A percentile compares a stretch with the other conserved stretches of the same genome.
Evolutionary conservation across 2,329 filamentous ascomycete species (phyloP).

Genomic region (Fusarium nanum): DNA sequence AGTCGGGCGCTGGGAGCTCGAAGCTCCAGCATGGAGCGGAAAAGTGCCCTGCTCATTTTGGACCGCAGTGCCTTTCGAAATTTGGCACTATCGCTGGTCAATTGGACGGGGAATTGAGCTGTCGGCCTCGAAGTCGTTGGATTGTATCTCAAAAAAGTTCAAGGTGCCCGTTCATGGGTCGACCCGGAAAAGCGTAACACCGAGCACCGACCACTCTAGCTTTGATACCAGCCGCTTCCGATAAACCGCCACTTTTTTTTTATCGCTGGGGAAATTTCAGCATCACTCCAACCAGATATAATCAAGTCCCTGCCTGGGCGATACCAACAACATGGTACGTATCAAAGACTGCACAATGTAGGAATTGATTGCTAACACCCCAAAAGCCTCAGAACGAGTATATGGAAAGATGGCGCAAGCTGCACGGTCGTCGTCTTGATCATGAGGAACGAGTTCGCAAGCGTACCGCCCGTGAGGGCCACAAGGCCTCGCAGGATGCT

Average conservation of each 20-base stretch:
- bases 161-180: slow-evolving; percentile 20
- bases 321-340: slow-evolving; percentile 52
- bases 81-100: slow-evolving; percentile 44
- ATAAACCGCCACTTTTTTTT: slow-evolving; percentile 50
- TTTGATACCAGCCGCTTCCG: slow-evolving; percentile 26
- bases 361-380: slow-evolving; percentile 33
- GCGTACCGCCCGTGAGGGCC: slow-evolving; percentile 85
- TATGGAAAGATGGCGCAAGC: slow-evolving; percentile 78
- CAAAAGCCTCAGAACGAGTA: slow-evolving; percentile 81
- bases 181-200: slow-evolving; percentile 51
- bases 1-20: slow-evolving; percentile 55
- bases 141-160: slow-evolving; percentile 45
- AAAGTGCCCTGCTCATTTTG: slow-evolving; percentile 68
- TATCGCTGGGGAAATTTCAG: slow-evolving; percentile 46
- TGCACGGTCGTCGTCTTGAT: slow-evolving; percentile 70
- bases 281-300: slow-evolving; percentile 34
- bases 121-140: slow-evolving; percentile 33
- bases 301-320: slow-evolving; percentile 41
- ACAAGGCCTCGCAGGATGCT: slow-evolving; percentile 88
- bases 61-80: slow-evolving; percentile 44
- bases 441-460: slow-evolving; percentile 92
- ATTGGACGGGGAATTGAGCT: slow-evolving; percentile 27
- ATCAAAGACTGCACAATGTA: neutral
- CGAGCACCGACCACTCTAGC: slow-evolving; percentile 44
- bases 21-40: slow-evolving; percentile 73